These are phyloP conservation scores for Grosmannia clavigera DNA, from an alignment of 2,329 filamentous ascomycete species.

Conservation along the genomic window DNA sequence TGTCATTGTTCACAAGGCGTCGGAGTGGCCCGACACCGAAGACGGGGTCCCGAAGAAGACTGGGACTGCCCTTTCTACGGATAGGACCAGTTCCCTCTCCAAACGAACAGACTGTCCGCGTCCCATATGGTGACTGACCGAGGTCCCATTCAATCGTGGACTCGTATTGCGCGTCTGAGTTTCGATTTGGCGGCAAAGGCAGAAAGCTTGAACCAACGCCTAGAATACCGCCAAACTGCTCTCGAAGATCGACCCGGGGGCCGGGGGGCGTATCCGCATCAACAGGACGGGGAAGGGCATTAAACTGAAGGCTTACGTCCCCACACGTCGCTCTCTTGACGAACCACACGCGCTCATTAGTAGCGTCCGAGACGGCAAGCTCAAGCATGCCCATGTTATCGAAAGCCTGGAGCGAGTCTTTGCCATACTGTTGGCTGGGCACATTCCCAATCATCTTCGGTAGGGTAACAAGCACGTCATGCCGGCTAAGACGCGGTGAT, in stretches of 20 bases:
- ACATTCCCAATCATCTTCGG: neutral
- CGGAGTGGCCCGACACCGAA: neutral
- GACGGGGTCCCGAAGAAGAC: neutral
- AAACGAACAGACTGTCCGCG: neutral
- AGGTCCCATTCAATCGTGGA: neutral
- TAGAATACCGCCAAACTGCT: neutral
- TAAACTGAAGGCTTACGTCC: neutral
- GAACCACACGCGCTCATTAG: neutral
- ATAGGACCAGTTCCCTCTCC: neutral
- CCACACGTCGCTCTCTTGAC: neutral
- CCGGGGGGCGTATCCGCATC: neutral
- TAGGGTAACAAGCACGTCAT: neutral
- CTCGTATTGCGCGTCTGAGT: neutral
- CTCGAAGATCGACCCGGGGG: neutral
- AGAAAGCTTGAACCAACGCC: neutral
- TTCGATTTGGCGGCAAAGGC: neutral
- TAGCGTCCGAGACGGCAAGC: neutral
- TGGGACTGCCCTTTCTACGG: neutral
- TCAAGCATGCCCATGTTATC: neutral
- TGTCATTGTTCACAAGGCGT: neutral
- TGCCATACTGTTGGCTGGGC: neutral
- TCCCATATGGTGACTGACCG: neutral
- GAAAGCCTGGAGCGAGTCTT: neutral
- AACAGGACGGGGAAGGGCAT: neutral
- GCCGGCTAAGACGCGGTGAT: neutral